Evolutionary conservation across 2,329 filamentous ascomycete species (phyloP).

Genomic region (Niveomyces coronatus): DNA sequence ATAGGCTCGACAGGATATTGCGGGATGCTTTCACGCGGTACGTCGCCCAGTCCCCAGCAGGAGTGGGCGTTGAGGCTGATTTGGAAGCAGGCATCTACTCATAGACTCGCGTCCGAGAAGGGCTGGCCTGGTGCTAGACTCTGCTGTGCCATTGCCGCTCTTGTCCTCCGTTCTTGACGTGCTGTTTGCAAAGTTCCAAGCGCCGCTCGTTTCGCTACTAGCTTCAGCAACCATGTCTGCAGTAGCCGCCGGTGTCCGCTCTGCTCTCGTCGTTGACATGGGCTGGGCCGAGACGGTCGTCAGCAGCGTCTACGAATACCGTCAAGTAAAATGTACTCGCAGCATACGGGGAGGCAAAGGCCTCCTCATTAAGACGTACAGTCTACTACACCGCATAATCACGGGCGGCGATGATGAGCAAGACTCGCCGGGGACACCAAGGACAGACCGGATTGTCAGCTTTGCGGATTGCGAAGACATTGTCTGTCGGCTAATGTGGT

Average conservation of each 20-base stretch:
- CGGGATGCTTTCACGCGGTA: conserved; percentile 75
- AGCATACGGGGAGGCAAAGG: conserved; percentile 65
- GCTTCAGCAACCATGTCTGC: conserved; percentile 65
- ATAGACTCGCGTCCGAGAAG: conserved; percentile 69
- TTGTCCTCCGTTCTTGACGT: conserved; percentile 67
- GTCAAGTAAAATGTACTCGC: conserved; percentile 61
- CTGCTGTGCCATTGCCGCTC: conserved; percentile 65
- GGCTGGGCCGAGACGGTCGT: conserved; percentile 87
- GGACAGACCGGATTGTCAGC: conserved; percentile 34
- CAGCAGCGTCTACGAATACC: conserved; percentile 83
- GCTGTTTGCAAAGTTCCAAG: conserved; percentile 71
- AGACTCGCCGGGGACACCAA: conserved; percentile 14
- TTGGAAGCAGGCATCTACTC: conserved; percentile 42
- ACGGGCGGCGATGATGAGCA: conserved; percentile 20
- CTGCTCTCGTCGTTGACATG: conserved; percentile 79
- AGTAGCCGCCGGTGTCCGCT: conserved; percentile 72
- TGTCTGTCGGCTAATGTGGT: conserved; percentile 68
- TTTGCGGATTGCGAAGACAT: conserved; percentile 81
- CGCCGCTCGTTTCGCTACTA: conserved; percentile 70
- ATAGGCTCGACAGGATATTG: conserved; percentile 76
- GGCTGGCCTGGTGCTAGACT: conserved; percentile 65
- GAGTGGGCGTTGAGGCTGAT: background rate
- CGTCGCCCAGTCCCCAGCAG: conserved; percentile 28
- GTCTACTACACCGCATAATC: conserved; percentile 37
- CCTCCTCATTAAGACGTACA: conserved; percentile 60